phyloP scores from a whole-genome alignment of 2,329 filamentous ascomycete genomes.

The Verticillium tricorpus region DNA sequence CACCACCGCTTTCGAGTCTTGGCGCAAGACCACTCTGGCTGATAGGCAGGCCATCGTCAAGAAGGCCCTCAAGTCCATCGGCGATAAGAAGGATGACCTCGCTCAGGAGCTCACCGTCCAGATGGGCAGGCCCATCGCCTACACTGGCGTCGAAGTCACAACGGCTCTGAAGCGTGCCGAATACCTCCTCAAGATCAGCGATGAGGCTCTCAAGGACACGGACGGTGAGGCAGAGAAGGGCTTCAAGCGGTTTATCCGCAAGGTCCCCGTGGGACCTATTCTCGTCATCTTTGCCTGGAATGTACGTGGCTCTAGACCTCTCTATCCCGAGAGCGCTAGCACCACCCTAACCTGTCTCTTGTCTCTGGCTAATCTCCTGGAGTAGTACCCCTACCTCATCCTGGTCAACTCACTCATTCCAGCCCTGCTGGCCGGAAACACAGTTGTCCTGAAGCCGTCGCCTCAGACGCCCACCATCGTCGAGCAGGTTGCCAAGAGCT shows the following conservation, averaged over 20 bases:
- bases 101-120: slow-evolving; percentile 84
- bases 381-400: slow-evolving; percentile 88
- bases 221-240: slow-evolving; percentile 80
- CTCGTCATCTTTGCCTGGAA: slow-evolving; percentile 96
- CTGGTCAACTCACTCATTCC: slow-evolving; percentile 90
- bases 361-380: slow-evolving; percentile 10
- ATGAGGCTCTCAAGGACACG: slow-evolving; percentile 73
- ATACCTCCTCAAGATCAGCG: slow-evolving; percentile 80
- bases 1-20: slow-evolving; percentile 70
- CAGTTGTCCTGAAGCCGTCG: slow-evolving; percentile 89
- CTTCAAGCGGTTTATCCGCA: slow-evolving; percentile 86
- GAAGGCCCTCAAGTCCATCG: slow-evolving; percentile 69
- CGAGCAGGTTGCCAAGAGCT: slow-evolving; percentile 75
- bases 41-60: slow-evolving; percentile 77
- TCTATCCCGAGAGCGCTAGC: background rate
- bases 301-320: slow-evolving; percentile 47
- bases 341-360: background rate
- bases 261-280: slow-evolving; percentile 81
- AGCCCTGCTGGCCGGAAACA: slow-evolving; percentile 85
- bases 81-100: slow-evolving; percentile 70
- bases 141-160: slow-evolving; percentile 75
- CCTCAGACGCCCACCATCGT: slow-evolving; percentile 91
- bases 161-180: slow-evolving; percentile 83
- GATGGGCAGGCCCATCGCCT: slow-evolving; percentile 91
- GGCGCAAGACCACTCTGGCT: slow-evolving; percentile 67